A percentile compares a stretch with the other conserved stretches of the same genome.
Evolutionary conservation across 23 red algal species (phyloP).

Genomic region (Gracilaria vermiculophylla): DNA sequence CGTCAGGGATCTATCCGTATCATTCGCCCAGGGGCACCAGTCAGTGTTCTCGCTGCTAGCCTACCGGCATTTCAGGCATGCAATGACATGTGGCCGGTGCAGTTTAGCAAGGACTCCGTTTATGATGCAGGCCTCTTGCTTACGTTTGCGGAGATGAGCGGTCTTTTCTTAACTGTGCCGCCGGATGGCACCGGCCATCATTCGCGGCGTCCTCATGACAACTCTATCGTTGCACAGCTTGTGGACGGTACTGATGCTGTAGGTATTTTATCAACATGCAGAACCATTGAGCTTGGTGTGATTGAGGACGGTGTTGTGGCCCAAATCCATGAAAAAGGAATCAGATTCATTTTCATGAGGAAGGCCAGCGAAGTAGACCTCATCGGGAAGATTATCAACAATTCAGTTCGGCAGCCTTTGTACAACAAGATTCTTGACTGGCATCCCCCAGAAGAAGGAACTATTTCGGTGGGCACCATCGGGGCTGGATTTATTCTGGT

Average conservation of each 20-base stretch:
- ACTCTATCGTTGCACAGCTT: slow-evolving; percentile 28
- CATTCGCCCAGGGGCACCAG: slow-evolving; percentile 57
- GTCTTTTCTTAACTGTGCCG: slow-evolving; percentile 31
- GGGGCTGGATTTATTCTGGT: slow-evolving; percentile 58
- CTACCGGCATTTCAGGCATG: slow-evolving; percentile 35
- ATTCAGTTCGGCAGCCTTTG: background rate
- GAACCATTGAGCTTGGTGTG: slow-evolving; percentile 29
- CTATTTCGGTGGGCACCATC: slow-evolving; percentile 49
- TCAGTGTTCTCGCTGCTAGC: slow-evolving; percentile 43
- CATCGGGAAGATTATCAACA: slow-evolving; percentile 5
- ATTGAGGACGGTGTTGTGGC: slow-evolving; percentile 58
- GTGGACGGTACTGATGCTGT: slow-evolving; percentile 53
- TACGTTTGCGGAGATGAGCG: slow-evolving; percentile 53
- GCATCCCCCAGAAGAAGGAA: slow-evolving; percentile 38
- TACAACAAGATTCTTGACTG: slow-evolving; percentile 55
- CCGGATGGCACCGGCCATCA: background rate
- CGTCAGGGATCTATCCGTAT: slow-evolving; percentile 44
- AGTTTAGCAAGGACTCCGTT: background rate
- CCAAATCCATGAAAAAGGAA: slow-evolving; percentile 47
- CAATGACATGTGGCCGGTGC: slow-evolving; percentile 57
- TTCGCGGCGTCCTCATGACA: background rate
- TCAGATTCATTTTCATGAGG: slow-evolving; percentile 43
- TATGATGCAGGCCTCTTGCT: slow-evolving; percentile 31
- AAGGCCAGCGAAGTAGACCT: slow-evolving; percentile 18
- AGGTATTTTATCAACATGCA: slow-evolving; percentile 1